These are phyloP conservation scores for Trapa bicornis DNA, from an alignment of 345 rosid species.

Conservation along the genomic window DNA sequence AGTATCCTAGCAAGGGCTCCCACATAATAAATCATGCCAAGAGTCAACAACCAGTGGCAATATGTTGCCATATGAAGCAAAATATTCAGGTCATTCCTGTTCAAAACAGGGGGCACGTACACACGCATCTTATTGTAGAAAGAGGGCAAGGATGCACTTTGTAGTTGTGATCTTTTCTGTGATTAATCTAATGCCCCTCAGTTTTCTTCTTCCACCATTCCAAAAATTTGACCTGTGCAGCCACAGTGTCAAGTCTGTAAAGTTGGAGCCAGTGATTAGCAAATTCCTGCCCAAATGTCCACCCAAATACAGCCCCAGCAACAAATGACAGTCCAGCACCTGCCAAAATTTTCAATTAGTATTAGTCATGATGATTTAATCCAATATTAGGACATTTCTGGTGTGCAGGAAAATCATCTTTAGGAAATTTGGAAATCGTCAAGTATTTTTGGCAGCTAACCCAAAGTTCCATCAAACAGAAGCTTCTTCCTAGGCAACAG, in stretches of 20 bases:
- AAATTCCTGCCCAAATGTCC: slow-evolving; percentile 78
- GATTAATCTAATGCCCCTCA: background rate
- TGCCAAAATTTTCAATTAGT: slow-evolving; percentile 11
- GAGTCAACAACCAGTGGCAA: background rate
- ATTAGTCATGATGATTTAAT: background rate
- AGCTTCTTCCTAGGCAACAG: too few species aligned
- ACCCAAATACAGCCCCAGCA: slow-evolving; percentile 83
- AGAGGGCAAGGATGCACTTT: background rate
- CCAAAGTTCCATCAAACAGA: too few species aligned
- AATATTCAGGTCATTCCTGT: background rate
- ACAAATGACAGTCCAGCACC: slow-evolving; percentile 70
- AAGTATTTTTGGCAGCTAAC: too few species aligned
- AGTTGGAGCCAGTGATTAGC: slow-evolving; percentile 66
- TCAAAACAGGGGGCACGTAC: background rate
- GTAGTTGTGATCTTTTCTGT: background rate
- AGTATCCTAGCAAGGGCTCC: too few species aligned
- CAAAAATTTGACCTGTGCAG: slow-evolving; percentile 75
- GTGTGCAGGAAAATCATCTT: too few species aligned
- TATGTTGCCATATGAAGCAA: background rate
- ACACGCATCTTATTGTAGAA: background rate
- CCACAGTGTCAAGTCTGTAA: slow-evolving; percentile 72
- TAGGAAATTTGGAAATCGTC: too few species aligned
- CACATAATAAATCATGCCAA: too few species aligned
- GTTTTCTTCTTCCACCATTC: slow-evolving; percentile 83
- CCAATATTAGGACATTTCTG: background rate